A percentile compares a stretch with the other conserved stretches of the same genome.
phyloP scores from a whole-genome alignment of 2,329 filamentous ascomycete species.

The Pleurostoma richardsiae region DNA sequence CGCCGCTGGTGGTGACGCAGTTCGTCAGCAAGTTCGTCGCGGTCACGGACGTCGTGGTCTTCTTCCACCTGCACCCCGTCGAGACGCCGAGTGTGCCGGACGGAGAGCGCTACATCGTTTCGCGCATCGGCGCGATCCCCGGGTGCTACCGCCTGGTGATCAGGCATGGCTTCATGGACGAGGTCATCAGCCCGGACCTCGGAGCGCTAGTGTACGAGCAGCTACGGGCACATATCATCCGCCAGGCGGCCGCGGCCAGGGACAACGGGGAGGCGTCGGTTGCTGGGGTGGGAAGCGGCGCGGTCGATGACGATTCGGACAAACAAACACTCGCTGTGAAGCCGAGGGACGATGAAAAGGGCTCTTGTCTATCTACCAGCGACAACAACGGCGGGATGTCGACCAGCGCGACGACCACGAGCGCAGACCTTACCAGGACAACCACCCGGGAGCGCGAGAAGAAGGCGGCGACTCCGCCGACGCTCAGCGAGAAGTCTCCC shows the following conservation, averaged over 20 bases:
- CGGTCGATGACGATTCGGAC: constrained; percentile 4
- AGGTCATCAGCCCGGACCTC: constrained; percentile 60
- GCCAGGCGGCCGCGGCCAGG: constrained; percentile 15
- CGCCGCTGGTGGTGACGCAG: constrained; percentile 63
- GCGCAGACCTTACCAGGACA: constrained; percentile 1
- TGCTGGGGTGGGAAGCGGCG: background rate
- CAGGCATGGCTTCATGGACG: constrained; percentile 67
- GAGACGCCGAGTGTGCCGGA: constrained; percentile 49
- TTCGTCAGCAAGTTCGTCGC: constrained; percentile 67
- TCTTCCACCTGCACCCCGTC: constrained; percentile 65
- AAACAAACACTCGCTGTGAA: background rate
- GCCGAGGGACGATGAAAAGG: background rate
- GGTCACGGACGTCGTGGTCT: constrained; percentile 60
- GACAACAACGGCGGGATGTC: background rate
- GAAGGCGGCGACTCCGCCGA: background rate
- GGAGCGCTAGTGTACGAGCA: constrained; percentile 55
- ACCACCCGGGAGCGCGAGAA: background rate
- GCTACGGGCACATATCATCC: constrained; percentile 41
- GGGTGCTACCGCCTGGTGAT: constrained; percentile 65
- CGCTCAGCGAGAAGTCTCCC: constrained; percentile 5
- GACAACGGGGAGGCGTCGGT: background rate
- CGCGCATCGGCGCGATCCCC: constrained; percentile 38
- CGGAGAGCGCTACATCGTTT: constrained; percentile 38
- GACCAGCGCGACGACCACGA: background rate
- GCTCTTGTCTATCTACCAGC: background rate